phyloP scores from a whole-genome alignment of 1,284 basidiomycete species.

The Puccinia polysora region DNA sequence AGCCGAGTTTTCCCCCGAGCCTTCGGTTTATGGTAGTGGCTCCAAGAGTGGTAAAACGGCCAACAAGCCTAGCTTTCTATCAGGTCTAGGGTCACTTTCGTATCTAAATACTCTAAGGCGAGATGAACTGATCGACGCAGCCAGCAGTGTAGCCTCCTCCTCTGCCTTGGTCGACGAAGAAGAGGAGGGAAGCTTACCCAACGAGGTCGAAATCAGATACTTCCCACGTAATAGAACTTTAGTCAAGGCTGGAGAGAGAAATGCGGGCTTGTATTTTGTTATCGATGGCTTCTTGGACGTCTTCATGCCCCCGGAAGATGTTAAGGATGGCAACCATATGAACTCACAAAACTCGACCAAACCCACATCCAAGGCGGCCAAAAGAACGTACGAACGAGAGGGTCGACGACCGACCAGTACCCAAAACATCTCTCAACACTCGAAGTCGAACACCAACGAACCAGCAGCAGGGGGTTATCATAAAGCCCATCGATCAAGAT shows the following conservation, averaged over 20 bases:
- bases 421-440: background rate
- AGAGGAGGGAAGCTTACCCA: slow-evolving; percentile 73
- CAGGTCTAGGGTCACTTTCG: slow-evolving; percentile 78
- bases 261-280: slow-evolving; percentile 92
- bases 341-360: slow-evolving; percentile 41
- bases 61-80: slow-evolving; percentile 57
- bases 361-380: too few relatives aligned
- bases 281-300: slow-evolving; percentile 97
- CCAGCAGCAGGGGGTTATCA: background rate
- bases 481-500: background rate
- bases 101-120: slow-evolving; percentile 64
- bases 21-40: slow-evolving; percentile 37
- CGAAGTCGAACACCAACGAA: background rate
- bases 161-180: slow-evolving; percentile 53
- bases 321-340: background rate
- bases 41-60: background rate
- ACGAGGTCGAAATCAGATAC: slow-evolving; percentile 91
- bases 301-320: slow-evolving; percentile 61
- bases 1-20: slow-evolving; percentile 49
- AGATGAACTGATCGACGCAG: slow-evolving; percentile 25
- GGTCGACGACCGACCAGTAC: slow-evolving; percentile 1
- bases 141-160: slow-evolving; percentile 39
- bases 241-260: slow-evolving; percentile 81
- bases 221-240: slow-evolving; percentile 80
- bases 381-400: slow-evolving; percentile 33